Base-by-base conservation (phyloP, 345 rosid genomes). In the Ceriops decandra region DNA sequence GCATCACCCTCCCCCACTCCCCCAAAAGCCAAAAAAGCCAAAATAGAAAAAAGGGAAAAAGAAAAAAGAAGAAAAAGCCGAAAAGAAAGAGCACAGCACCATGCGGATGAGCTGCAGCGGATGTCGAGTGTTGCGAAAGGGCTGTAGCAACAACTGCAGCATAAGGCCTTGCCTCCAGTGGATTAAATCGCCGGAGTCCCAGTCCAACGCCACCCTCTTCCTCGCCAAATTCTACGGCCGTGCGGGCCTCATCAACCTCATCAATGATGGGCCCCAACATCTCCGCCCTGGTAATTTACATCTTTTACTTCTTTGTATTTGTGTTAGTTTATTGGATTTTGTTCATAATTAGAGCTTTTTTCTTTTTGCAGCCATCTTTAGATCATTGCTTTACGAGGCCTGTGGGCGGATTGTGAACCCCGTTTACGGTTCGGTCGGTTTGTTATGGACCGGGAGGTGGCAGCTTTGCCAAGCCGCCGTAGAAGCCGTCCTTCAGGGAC, bases 61-160 rank as follows among this genome's bases (percentile, higher is more conserved):
- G 0, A 0, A 17, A 11, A 38, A 38, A 38, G 47, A 3, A 3
- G 4, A 13, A 42, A 3, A 42, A 15, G 4, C 15, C 13, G 17
- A 42, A 15, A 42, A 42, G 49, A 42, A 13, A 42, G 3, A 42
- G 19, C 49, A 13, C 9, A 15, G 15, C 21, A 65, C 79, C 24
- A 58, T 79, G 66, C 69, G 80, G 56, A 78, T 72, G 42, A 78
- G 88, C 51, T 88, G 93, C 68, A 85, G 81, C 26, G 79, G 80
- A 52, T 88, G 93, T 64, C 63, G 71, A 0, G 63, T 68, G n/a
- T n/a, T 78, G 51, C 70, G 62, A 6, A 75, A 72, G 68, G 71
- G 60, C 27, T 69, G 73, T 20, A 5, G 51, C 32, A 60, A 52
- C 16, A 24, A 49, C 49, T 69, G 73, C 28, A 51, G n/a, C 66